phyloP scores from a whole-genome alignment of 495 filamentous ascomycete species.

The Aspergillus nidulans region DNA sequence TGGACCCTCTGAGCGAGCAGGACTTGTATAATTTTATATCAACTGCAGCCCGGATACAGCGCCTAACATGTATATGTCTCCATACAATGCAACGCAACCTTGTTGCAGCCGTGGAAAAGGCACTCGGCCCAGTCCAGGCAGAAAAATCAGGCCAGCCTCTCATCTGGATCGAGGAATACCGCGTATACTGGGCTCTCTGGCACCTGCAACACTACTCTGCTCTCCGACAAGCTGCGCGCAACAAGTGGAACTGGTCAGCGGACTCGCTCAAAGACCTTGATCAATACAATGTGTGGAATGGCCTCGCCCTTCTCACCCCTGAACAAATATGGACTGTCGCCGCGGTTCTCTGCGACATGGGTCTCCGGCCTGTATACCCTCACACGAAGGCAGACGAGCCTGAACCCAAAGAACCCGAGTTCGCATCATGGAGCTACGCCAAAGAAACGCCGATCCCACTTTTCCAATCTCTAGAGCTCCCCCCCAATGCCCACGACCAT shows the following conservation, averaged over 20 bases:
- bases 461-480: too few species aligned
- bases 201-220: not conserved
- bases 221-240: not conserved
- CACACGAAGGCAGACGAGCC: too few species aligned
- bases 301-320: not conserved
- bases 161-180: conserved; percentile 7
- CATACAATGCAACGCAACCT: not conserved
- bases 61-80: not conserved
- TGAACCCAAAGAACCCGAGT: too few species aligned
- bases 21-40: not conserved
- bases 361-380: not conserved
- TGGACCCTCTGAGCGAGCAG: not conserved
- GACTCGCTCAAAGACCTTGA: not conserved
- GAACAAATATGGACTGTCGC: not conserved
- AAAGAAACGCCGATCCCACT: too few species aligned
- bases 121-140: too few species aligned
- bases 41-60: not conserved
- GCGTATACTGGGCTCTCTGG: conserved; percentile 9
- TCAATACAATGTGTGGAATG: not conserved
- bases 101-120: not conserved
- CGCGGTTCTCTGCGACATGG: not conserved
- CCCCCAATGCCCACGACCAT: too few species aligned
- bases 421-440: too few species aligned
- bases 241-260: not conserved
- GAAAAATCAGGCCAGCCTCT: not conserved